Conservation (phyloP, 371 early-diverging fungal genomes). For the Paraphysoderma sedebokerense region DNA sequence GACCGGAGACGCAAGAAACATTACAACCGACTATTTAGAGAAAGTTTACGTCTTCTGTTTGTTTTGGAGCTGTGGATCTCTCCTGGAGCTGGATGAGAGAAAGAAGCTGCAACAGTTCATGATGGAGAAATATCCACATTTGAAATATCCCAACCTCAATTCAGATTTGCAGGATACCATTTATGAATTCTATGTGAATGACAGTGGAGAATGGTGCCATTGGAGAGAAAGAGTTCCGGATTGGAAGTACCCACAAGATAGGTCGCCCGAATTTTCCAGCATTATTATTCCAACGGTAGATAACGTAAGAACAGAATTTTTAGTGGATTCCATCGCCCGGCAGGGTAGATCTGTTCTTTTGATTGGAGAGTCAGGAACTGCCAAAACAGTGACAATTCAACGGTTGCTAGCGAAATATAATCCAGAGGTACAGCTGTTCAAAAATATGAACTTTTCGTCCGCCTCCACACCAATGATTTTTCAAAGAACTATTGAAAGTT, state of each 20-base stretch:
- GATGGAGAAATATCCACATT: conserved; percentile 22
- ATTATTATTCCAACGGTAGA: conserved; percentile 44
- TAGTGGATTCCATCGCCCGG: conserved; percentile 30
- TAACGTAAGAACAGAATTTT: conserved; percentile 38
- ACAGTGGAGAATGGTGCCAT: conserved; percentile 34
- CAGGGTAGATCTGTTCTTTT: conserved; percentile 30
- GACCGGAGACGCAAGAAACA: conserved; percentile 8
- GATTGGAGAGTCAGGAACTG: conserved; percentile 46
- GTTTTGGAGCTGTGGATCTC: conserved; percentile 32
- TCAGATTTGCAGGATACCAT: conserved; percentile 28
- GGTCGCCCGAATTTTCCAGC: conserved; percentile 34
- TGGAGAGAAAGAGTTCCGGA: conserved; percentile 31
- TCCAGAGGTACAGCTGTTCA: conserved; percentile 29
- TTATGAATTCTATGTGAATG: conserved; percentile 36
- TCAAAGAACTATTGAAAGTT: conserved; percentile 38
- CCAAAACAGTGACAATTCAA: conserved; percentile 36
- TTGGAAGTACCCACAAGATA: conserved; percentile 33
- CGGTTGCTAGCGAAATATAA: conserved; percentile 32
- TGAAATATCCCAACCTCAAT: conserved; percentile 31
- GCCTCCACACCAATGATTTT: conserved; percentile 43
- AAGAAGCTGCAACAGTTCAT: conserved; percentile 31
- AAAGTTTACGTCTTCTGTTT: conserved; percentile 30
- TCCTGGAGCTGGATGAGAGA: conserved; percentile 39
- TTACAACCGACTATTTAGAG: conserved; percentile 23
- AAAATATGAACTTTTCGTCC: conserved; percentile 33